Evolutionary conservation across 2,329 filamentous ascomycete species (phyloP).

Genomic region (Helicocarpus griseus): DNA sequence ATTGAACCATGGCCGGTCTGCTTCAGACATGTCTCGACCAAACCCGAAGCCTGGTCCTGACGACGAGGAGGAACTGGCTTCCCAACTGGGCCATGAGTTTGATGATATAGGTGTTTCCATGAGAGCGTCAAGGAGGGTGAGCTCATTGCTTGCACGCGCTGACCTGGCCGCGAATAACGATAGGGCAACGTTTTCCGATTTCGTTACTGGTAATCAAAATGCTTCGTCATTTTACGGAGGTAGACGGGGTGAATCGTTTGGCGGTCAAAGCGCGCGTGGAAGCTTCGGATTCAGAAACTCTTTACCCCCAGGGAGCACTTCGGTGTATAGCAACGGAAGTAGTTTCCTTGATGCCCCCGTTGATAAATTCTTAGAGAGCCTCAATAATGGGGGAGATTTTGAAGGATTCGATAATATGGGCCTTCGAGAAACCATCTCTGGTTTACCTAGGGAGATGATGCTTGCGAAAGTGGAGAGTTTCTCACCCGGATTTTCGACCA

Average conservation of each 20-base stretch:
- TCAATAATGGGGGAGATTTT: conserved; percentile 52
- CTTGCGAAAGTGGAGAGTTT: conserved; percentile 62
- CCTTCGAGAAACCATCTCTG: conserved; percentile 62
- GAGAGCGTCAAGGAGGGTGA: conserved; percentile 69
- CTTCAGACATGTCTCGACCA: conserved; percentile 29
- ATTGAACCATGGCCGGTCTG: conserved; percentile 34
- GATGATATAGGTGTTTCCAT: conserved; percentile 43
- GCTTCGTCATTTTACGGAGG: conserved; percentile 32
- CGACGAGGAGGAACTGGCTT: conserved; percentile 50
- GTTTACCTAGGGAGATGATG: conserved; percentile 61
- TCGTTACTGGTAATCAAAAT: conserved; percentile 40
- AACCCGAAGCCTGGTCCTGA: conserved; percentile 47
- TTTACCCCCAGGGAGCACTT: conserved; percentile 41
- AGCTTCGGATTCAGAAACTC: conserved; percentile 53
- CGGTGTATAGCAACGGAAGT: conserved; percentile 41
- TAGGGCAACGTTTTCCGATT: conserved; percentile 67
- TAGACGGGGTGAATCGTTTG: conserved; percentile 65
- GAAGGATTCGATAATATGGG: conserved; percentile 65
- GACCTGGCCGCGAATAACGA: conserved; percentile 82
- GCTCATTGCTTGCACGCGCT: conserved; percentile 78
- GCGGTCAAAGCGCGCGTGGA: conserved; percentile 52
- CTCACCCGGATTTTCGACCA: conserved; percentile 41
- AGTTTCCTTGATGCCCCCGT: conserved; percentile 60
- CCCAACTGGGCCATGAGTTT: conserved; percentile 61
- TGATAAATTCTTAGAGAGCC: conserved; percentile 59